Base-by-base conservation (phyloP, 169 alveolate species). In the Babesia microti region DNA sequence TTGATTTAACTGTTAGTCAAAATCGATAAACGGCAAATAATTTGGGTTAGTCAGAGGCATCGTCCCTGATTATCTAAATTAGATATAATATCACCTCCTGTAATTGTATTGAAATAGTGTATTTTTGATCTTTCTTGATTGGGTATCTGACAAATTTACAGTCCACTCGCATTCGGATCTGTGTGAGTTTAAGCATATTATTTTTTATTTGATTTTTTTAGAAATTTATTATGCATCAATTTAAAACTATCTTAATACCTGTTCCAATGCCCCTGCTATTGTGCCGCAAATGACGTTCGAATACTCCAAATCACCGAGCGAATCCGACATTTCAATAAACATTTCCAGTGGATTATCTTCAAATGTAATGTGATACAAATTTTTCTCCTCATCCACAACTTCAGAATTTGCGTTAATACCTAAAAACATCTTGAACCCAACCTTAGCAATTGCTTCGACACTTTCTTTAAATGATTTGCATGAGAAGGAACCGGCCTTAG, bases 361-460 rank as follows among this genome's bases (percentile, higher is more conserved):
- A 53, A 76, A 76, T 7, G 46, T 27, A 4, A 76, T 76, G 45
- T 68, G 63, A 53, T 65, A 70, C 36, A 57, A 55, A 22, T 76
- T 61, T 32, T 52, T 41, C 23, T 60, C 80, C 43, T 67, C 71
- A 39, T 69, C 57, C 39, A 76, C 60, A 14, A 58, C 72, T n/a
- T 58, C 58, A 12, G 70, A 81, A 14, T 63, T 66, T 7, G 78
- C 86, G 28, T 55, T 47, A 14, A 76, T 70, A 17, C 86, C 86
- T 37, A 76, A 59, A 57, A 76, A 76, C 86, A 76, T 76, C 67
- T 76, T 76, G 17, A 76, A 53, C 9, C 81, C 86, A 12, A 76
- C 80, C 79, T 76, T 76, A 3, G 86, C 86, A 57, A 76, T 70
- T 33, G 56, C 82, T 55, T 76, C 82, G 27, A 76, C 82, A 4